These are phyloP conservation scores for Diutina mesorugosa DNA, from an alignment of 1,139 yeast genomes.

Conservation along the genomic window DNA sequence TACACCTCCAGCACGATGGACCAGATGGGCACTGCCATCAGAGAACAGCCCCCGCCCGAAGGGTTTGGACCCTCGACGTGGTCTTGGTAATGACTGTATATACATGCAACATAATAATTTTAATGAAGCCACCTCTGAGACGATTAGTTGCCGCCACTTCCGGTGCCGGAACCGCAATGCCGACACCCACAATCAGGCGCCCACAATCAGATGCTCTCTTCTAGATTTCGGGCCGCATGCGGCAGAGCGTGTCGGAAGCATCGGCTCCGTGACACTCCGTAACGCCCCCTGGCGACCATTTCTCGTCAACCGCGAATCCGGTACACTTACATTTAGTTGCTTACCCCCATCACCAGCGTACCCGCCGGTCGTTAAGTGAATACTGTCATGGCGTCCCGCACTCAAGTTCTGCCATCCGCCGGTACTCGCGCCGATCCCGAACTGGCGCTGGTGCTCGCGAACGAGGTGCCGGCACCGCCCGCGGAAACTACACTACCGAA, in stretches of 20 bases:
- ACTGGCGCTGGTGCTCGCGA: neutral
- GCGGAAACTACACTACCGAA: neutral
- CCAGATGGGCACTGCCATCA: conserved; percentile 4
- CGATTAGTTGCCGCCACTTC: neutral
- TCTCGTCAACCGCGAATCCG: neutral
- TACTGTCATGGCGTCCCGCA: neutral
- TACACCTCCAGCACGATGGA: conserved; percentile 6
- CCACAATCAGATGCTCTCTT: neutral
- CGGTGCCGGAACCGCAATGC: neutral
- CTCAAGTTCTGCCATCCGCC: neutral
- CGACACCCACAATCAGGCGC: neutral
- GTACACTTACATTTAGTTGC: neutral
- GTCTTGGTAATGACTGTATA: conserved; percentile 6
- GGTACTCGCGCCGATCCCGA: neutral
- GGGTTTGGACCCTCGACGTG: conserved; percentile 13
- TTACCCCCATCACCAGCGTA: neutral
- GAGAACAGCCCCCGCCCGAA: conserved; percentile 6
- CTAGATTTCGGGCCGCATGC: neutral
- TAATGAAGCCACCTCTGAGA: neutral
- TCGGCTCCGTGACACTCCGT: neutral
- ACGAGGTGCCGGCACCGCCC: neutral
- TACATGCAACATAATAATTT: neutral
- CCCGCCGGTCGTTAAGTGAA: neutral
- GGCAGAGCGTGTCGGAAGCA: neutral
- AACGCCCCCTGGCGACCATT: neutral